Evolutionary conservation across 768 basidiomycete species (phyloP), one percentile per base, ranked within the genome.

Genomic region (Scleroderma citrinum): DNA sequence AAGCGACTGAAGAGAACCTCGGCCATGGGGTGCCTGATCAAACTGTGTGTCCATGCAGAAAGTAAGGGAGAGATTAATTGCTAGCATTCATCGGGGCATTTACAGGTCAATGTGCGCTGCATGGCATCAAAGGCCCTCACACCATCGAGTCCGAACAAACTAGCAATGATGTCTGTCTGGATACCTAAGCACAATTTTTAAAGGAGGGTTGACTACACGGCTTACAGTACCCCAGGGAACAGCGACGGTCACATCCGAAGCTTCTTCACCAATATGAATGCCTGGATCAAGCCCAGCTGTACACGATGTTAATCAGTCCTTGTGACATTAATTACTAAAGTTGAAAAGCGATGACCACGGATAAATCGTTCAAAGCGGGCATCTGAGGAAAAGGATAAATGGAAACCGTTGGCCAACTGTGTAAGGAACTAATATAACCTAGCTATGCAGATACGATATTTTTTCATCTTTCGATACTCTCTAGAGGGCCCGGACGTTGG

Each of bases 71-170:
- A 87, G 67, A 48, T 82, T 83, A 53, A 87, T 75, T 2, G 71
- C 79, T 76, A 23, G 32, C 12, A 50, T 38, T 2, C 14, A 37
- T 38, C 16, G 20, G 6, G 23, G 12, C 13, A 24, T 42, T 3
- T 5, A 29, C 14, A 13, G 5, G 40, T 7, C 7, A 39, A 17
- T 13, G 34, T 35, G 34, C 17, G 17, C 13, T 1, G 34, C 13
- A 13, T 35, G 13, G 20, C 8, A 21, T 39, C n/a, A 19, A 7
- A 1, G 38, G 20, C 13, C 10, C 20, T 51, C 75, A 82, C 83
- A 80, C 71, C n/a, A n/a, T n/a, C n/a, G n/a, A 74, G 79, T 31
- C 83, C 83, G 13, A 84, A 70, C 11, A 82, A 53, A 40, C 78
- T 76, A 31, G 77, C 76, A 36, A 80, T 76, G 8, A 69, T 75